phyloP scores from a whole-genome alignment of 805 yeast genomes.

The Cyberlindnera mycetangii region DNA sequence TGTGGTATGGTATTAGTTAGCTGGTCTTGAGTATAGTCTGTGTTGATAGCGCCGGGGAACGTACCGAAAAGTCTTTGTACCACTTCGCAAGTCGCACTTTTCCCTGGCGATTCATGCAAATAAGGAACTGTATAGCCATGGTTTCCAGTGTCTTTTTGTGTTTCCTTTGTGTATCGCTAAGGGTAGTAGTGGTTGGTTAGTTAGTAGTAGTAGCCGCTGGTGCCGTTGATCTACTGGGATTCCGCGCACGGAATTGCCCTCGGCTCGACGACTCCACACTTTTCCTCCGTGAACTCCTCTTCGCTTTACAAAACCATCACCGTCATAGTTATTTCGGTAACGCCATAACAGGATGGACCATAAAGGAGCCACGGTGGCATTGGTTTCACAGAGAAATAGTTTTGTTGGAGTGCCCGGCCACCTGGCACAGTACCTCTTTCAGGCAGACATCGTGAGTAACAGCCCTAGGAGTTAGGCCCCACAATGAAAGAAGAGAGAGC shows the following conservation, averaged over 20 bases:
- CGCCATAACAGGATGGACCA: conserved; percentile 17
- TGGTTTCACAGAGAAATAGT: conserved; percentile 7
- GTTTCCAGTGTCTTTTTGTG: not conserved
- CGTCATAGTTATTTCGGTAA: not conserved
- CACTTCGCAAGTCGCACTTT: conserved; percentile 82
- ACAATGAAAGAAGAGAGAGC: too few relatives aligned
- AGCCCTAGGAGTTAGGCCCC: too few relatives aligned
- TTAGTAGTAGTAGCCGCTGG: not conserved
- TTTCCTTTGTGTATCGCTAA: not conserved
- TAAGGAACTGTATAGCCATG: conserved; percentile 78
- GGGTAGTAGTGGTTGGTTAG: not conserved
- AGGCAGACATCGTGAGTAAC: conserved; percentile 47
- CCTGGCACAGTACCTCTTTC: conserved; percentile 32
- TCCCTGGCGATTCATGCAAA: conserved; percentile 92
- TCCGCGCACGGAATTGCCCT: conserved; percentile 1
- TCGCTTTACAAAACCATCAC: not conserved
- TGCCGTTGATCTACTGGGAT: not conserved
- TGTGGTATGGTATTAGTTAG: conserved; percentile 24
- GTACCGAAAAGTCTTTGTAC: conserved; percentile 47
- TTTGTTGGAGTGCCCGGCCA: conserved; percentile 10
- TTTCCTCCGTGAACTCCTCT: not conserved
- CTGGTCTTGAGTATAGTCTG: conserved; percentile 17
- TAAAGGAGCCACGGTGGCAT: conserved; percentile 1
- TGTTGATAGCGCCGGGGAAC: conserved; percentile 14
- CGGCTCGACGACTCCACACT: conserved; percentile 4